Evolutionary conservation across 345 rosid species (phyloP).

Genomic region (Citrus sinensis): DVS_A1.0 CM039169.1:22795001-22795500

Average conservation of each 20-base stretch:
- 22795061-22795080: constrained; percentile 16
- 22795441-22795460: not conserved
- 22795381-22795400: not conserved
- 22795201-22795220: constrained; percentile 8
- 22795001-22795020: constrained; percentile 34
- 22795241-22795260: constrained; percentile 35
- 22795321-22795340: not conserved
- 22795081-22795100: constrained; percentile 30
- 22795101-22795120: constrained; percentile 10
- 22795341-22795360: not conserved
- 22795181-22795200: constrained; percentile 23
- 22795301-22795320: constrained; percentile 30
- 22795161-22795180: constrained; percentile 24
- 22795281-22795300: constrained; percentile 35
- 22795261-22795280: constrained; percentile 14
- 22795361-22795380: not conserved
- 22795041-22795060: constrained; percentile 39
- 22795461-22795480: not conserved
- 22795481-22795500: not conserved
- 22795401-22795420: constrained; percentile 34
- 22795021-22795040: constrained; percentile 22
- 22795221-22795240: constrained; percentile 23
- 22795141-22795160: constrained; percentile 38
- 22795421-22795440: constrained; percentile 16
- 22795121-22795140: not conserved